Percentiles rank a stretch among this genome's conserved stretches.
phyloP scores from a whole-genome alignment of 2,329 filamentous ascomycete species.

The Xenoacremonium recifei region DNA sequence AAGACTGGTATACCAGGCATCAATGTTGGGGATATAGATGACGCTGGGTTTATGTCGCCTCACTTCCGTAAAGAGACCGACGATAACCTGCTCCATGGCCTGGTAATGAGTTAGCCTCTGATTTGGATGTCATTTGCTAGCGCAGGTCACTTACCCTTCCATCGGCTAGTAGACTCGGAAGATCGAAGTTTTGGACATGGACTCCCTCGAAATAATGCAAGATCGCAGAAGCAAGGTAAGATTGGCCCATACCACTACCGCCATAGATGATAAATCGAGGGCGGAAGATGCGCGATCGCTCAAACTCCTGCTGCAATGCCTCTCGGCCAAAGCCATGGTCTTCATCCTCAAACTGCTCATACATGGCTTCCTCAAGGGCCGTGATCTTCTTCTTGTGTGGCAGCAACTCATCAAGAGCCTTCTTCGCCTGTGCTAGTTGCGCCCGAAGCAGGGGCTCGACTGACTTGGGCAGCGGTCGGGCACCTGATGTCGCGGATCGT shows the following conservation, averaged over 20 bases:
- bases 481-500: slow-evolving; percentile 80
- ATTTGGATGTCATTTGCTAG: background rate
- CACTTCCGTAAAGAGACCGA: slow-evolving; percentile 87
- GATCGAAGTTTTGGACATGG: slow-evolving; percentile 91
- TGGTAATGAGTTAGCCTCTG: slow-evolving; percentile 30
- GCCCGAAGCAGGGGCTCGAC: slow-evolving; percentile 79
- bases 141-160: slow-evolving; percentile 58
- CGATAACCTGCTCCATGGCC: slow-evolving; percentile 82
- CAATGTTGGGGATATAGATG: slow-evolving; percentile 88
- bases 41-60: slow-evolving; percentile 94
- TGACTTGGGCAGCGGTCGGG: slow-evolving; percentile 73
- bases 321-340: slow-evolving; percentile 86
- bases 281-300: slow-evolving; percentile 82
- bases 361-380: slow-evolving; percentile 91
- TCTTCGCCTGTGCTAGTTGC: slow-evolving; percentile 68
- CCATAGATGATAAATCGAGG: slow-evolving; percentile 84
- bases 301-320: slow-evolving; percentile 73
- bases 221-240: slow-evolving; percentile 81
- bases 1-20: slow-evolving; percentile 75
- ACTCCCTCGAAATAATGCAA: slow-evolving; percentile 90
- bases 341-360: slow-evolving; percentile 77
- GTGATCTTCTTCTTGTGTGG: slow-evolving; percentile 85
- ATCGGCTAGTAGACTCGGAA: slow-evolving; percentile 83
- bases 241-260: slow-evolving; percentile 87
- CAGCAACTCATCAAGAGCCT: slow-evolving; percentile 70